Percentiles rank a stretch among this genome's conserved stretches.
Evolutionary conservation across 2,329 filamentous ascomycete genomes (phyloP).

Genomic region (Pseudogymnoascus sp.): DNA sequence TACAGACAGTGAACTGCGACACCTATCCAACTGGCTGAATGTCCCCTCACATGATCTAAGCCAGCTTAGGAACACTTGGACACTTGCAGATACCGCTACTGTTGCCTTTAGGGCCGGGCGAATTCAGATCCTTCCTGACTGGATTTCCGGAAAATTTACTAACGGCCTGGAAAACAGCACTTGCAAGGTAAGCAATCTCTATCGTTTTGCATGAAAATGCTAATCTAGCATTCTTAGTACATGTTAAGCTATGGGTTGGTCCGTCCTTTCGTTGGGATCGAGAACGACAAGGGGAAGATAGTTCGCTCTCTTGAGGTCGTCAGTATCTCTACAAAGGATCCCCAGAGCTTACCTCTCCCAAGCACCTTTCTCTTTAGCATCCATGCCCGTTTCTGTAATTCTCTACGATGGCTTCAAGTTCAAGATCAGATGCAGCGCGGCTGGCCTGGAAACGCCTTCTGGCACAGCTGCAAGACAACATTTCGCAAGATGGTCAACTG

Average conservation of each 20-base stretch:
- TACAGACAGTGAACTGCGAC: neutral
- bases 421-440: neutral
- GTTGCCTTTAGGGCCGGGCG: neutral
- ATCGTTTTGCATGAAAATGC: neutral
- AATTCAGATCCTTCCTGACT: neutral
- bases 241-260: neutral
- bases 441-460: neutral
- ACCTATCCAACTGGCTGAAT: neutral
- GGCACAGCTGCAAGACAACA: neutral
- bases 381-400: conserved; percentile 10
- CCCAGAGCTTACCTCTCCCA: conserved; percentile 2
- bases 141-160: neutral
- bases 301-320: neutral
- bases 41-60: neutral
- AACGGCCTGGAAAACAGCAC: neutral
- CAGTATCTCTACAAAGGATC: neutral
- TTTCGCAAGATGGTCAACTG: neutral
- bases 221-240: neutral
- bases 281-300: neutral
- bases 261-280: neutral
- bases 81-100: neutral
- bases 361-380: conserved; percentile 6
- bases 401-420: neutral
- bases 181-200: neutral
- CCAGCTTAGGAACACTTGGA: neutral